A percentile compares a stretch with the other conserved stretches of the same genome.
Conservation (phyloP, 345 rosid genomes). For the Linum usitatissimum region DNA sequence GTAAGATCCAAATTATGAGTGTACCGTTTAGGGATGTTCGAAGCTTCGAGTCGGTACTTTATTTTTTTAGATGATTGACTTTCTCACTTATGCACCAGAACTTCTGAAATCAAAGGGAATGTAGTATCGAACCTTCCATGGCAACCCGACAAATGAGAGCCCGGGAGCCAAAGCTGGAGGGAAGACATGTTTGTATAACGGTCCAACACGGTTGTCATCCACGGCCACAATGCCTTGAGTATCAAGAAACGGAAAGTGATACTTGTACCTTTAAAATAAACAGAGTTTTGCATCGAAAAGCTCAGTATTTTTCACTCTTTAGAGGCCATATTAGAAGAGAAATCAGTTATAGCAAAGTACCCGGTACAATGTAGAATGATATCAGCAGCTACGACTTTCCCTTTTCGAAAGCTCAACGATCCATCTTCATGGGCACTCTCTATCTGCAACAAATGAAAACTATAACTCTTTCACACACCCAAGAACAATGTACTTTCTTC, state of each 20-base stretch:
- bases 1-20: constrained; percentile 37
- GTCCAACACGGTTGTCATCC: constrained; percentile 71
- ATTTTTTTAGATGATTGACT: no score
- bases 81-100: no score
- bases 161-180: constrained; percentile 58
- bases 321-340: neutral
- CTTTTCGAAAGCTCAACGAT: constrained; percentile 43
- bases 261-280: constrained; percentile 51
- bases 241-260: constrained; percentile 83
- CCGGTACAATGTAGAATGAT: constrained; percentile 78
- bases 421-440: constrained; percentile 50
- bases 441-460: constrained; percentile 33
- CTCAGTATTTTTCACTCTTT: neutral
- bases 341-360: constrained; percentile 24
- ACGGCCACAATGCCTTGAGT: constrained; percentile 51
- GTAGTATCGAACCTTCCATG: constrained; percentile 43
- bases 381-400: constrained; percentile 36
- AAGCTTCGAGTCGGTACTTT: constrained; percentile 56
- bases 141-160: constrained; percentile 79
- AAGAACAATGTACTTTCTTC: neutral
- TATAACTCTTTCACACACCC: neutral
- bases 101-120: constrained; percentile 11
- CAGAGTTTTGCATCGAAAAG: neutral
- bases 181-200: constrained; percentile 69
- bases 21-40: constrained; percentile 46